Base-by-base conservation (phyloP, 371 early-diverging fungal genomes). In the Mucor plumbeus region DNA sequence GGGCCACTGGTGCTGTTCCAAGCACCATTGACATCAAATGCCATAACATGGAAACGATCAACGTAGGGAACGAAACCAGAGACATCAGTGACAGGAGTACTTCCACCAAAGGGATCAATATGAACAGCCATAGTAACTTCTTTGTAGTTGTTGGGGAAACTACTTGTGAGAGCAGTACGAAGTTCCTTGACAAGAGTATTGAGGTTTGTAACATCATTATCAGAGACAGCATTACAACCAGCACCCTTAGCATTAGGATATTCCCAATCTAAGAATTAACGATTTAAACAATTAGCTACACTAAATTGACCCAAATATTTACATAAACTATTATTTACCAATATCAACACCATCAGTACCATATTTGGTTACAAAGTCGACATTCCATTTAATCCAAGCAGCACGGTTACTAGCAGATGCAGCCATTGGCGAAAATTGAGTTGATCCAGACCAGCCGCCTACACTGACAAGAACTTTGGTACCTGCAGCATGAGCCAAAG, bases 401-500 rank as follows among this genome's bases (percentile, higher is more conserved):
- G 72, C 67, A 56, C 92, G 87, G 0, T 71, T 39, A 7, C 63
- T 33, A 15, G 78, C 64, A 59, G 68, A 65, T 8, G 85, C 84
- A 4, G 80, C 85, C 59, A 91, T 85, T 0, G 80, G 58, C 0
- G 88, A 86, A 26, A 73, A 73, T 13, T 41, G 26, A 21, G 69
- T 65, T 8, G 59, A 40, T 7, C 91, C 92, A 44, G 85, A 86
- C 90, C 93, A 93, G 1, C 95, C 95, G 55, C 95, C 90, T 31
- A 90, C 63, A 26, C 83, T 80, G 7, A 88, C 66, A 5, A 84
- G 59, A 0, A 88, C 78, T 61, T 90, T 90, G 65, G 80, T 75
- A n/a, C 75, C 70, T 14, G 75, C 75, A 17, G 77, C 77, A 58
- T 83, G 88, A 6, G 88, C 90, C 33, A 77, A 73, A 7, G 64